A percentile compares a stretch with the other conserved stretches of the same genome.
Conservation (phyloP, 768 basidiomycete species). For the Vararia minispora region DNA sequence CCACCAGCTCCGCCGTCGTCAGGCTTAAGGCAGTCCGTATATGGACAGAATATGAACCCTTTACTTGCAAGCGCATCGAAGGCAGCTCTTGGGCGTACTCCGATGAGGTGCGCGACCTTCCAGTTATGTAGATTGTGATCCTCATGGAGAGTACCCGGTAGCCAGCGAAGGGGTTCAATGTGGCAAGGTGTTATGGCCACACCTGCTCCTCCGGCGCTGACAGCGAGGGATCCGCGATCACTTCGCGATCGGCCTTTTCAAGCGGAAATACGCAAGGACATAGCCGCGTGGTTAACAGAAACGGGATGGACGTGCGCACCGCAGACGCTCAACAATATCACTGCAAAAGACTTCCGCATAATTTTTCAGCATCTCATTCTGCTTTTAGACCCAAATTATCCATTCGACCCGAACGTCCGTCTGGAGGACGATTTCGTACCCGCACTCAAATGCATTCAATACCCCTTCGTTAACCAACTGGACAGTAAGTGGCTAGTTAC, state of each 20-base stretch:
- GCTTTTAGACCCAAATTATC: slow-evolving; percentile 60
- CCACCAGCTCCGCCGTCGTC: no score
- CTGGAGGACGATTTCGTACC: slow-evolving; percentile 79
- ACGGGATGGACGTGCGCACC: slow-evolving; percentile 59
- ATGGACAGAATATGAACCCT: slow-evolving; percentile 57
- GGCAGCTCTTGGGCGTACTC: slow-evolving; percentile 57
- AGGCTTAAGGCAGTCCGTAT: slow-evolving; percentile 57
- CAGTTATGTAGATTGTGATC: slow-evolving; percentile 5
- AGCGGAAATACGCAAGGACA: slow-evolving; percentile 64
- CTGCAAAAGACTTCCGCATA: slow-evolving; percentile 74
- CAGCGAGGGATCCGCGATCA: slow-evolving; percentile 67
- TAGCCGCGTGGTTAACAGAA: slow-evolving; percentile 54
- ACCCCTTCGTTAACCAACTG: slow-evolving; percentile 71
- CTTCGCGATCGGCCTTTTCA: slow-evolving; percentile 70
- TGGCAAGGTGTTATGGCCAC: slow-evolving; percentile 47
- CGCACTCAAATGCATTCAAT: slow-evolving; percentile 63
- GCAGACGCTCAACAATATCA: slow-evolving; percentile 64
- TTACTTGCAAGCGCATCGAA: slow-evolving; percentile 62
- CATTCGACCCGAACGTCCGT: slow-evolving; percentile 39
- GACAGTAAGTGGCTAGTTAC: slow-evolving; percentile 83
- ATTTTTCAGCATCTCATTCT: slow-evolving; percentile 74
- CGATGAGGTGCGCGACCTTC: slow-evolving; percentile 30
- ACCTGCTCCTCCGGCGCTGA: slow-evolving; percentile 39
- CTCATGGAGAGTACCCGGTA: slow-evolving; percentile 44
- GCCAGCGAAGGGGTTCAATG: slow-evolving; percentile 64